phyloP scores from a whole-genome alignment of 2,329 filamentous ascomycete species.

The Cladosporium sp. region DNA sequence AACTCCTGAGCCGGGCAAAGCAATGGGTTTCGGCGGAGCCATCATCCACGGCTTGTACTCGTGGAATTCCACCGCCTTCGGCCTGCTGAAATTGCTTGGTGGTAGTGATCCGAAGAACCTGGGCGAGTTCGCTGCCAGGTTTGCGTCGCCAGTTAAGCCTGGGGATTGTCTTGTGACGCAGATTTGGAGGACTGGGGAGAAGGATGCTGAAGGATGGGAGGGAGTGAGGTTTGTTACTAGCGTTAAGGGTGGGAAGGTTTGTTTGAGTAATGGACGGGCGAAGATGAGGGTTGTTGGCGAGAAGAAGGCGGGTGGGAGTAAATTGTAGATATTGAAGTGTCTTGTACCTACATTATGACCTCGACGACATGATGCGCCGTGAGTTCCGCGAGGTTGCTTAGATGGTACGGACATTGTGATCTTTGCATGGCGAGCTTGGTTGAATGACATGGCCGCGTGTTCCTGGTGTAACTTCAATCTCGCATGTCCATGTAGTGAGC shows the following conservation, averaged over 20 bases:
- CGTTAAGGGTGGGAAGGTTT: slow-evolving; percentile 77
- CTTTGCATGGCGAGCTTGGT: too few species aligned
- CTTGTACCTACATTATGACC: neutral
- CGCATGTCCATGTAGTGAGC: too few species aligned
- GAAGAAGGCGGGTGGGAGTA: slow-evolving; percentile 19
- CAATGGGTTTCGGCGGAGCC: slow-evolving; percentile 86
- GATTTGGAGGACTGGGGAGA: slow-evolving; percentile 72
- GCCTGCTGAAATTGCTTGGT: slow-evolving; percentile 67
- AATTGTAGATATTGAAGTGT: slow-evolving; percentile 15
- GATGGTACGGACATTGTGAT: too few species aligned
- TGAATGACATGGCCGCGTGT: too few species aligned
- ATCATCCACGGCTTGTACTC: slow-evolving; percentile 89
- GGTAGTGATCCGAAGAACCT: slow-evolving; percentile 75
- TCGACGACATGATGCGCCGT: too few species aligned
- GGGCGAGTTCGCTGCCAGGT: slow-evolving; percentile 83
- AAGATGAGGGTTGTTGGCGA: slow-evolving; percentile 60
- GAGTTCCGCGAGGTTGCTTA: too few species aligned
- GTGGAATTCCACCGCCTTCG: slow-evolving; percentile 75
- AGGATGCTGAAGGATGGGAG: slow-evolving; percentile 64
- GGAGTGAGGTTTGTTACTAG: slow-evolving; percentile 77
- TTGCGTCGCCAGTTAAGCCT: slow-evolving; percentile 78
- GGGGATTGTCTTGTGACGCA: slow-evolving; percentile 77
- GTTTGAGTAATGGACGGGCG: slow-evolving; percentile 80
- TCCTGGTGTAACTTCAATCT: too few species aligned
- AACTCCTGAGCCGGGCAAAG: slow-evolving; percentile 74